These are phyloP conservation scores for Cucumis sativus DNA, from an alignment of 306 rosid genomes.

Conservation along the genomic window Cucumber_9930_V3 NC_026655.2:28595501-28596000, in stretches of 20 bases:
- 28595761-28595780: not conserved
- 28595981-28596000: not conserved
- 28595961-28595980: not conserved
- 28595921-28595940: not conserved
- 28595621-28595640: constrained; percentile 6
- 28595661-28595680: constrained; percentile 13
- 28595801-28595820: not conserved
- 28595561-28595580: constrained; percentile 1
- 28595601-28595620: constrained; percentile 14
- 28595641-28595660: not conserved
- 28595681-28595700: constrained; percentile 4
- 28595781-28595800: not conserved
- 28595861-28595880: not conserved
- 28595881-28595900: not conserved
- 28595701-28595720: constrained; percentile 2
- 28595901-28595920: constrained; percentile 9
- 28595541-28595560: too few species aligned
- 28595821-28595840: not conserved
- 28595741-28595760: not conserved
- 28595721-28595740: not conserved
- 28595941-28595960: not conserved
- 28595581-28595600: constrained; percentile 14
- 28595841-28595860: not conserved
- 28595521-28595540: too few species aligned
- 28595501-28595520: too few species aligned